Base-by-base conservation (phyloP, 129 eudicot species). In the Lonicera japonica region DNA sequence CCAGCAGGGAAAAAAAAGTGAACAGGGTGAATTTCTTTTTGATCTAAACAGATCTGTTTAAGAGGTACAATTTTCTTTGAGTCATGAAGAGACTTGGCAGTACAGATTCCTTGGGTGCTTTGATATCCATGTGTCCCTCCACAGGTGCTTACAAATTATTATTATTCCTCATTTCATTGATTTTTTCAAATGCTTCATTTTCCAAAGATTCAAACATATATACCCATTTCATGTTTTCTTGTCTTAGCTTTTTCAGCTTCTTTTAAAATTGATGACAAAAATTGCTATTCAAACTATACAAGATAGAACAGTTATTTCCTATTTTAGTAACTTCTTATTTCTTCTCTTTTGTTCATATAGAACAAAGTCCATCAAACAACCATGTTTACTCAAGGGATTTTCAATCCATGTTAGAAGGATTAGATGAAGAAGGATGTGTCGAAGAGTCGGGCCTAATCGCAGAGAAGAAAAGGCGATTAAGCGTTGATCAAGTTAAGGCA, bases 61-160 rank as follows among this genome's bases (percentile, higher is more conserved):
- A 19, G 8, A 34, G 18, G 52, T 21, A n/a, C 24, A 21, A 15
- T 21, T 46, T 36, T 11, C 50, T 43, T 43, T 16, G 54, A 65
- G 64, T 61, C 63, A 89, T 89, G 96, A 89, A 89, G 86, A 82
- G 94, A 75, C 83, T 65, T 65, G 67, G 83, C 56, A 86, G 84
- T 69, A 77, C 91, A 66, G 95, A 83, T 76, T 86, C 97, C 22
- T 77, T 89, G 83, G 91, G 91, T 66, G 88, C 77, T 63, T 70
- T 87, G 70, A 74, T 83, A 66, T 82, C 95, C 82, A 86, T 90
- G 69, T 90, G 95, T 82, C 95, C 87, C 70, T 56, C 88, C n/a
- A 41, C 89, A 86, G 97, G 97, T 89, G 79, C n/a, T 17, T 14
- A 43, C 13, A 43, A 43, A 43, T n/a, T n/a, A n/a, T n/a, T n/a